Evolutionary conservation across 2,329 filamentous ascomycete genomes (phyloP).

Genomic region (Apiospora saccharicola): DNA sequence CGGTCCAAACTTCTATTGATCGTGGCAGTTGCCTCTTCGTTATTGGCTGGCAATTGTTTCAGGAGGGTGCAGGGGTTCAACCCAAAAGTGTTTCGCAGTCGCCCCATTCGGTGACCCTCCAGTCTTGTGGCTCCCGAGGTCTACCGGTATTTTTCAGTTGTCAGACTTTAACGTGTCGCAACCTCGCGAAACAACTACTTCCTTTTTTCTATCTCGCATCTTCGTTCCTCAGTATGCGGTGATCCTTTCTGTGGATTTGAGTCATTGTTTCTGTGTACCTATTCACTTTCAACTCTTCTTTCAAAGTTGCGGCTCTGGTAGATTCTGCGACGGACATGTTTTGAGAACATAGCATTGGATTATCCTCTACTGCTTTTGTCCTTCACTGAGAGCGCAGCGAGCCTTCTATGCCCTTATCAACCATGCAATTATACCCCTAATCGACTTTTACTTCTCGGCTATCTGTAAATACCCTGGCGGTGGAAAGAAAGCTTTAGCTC

Average conservation of each 20-base stretch:
- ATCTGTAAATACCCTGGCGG: conserved; percentile 18
- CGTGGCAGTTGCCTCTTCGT: neutral
- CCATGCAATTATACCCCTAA: conserved; percentile 15
- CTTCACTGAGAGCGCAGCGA: neutral
- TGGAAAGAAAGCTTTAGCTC: neutral
- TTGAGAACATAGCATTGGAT: neutral
- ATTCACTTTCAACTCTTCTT: neutral
- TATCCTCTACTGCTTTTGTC: neutral
- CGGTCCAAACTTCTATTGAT: neutral
- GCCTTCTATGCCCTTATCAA: conserved; percentile 2
- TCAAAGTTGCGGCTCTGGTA: neutral
- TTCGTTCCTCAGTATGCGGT: neutral
- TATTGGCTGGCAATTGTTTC: conserved; percentile 13
- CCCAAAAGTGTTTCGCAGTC: conserved; percentile 12
- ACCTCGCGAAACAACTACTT: neutral
- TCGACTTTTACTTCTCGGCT: conserved; percentile 7
- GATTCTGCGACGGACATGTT: neutral
- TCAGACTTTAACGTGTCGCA: conserved; percentile 14
- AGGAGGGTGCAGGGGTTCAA: conserved; percentile 10
- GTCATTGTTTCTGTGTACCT: neutral
- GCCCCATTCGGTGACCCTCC: conserved; percentile 2
- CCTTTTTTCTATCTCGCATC: neutral
- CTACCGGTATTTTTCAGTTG: too few relatives aligned
- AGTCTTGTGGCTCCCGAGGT: neutral
- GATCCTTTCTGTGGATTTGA: neutral